Evolutionary conservation across 2,329 filamentous ascomycete species (phyloP), one percentile per base, ranked within the genome.

Genomic region (Phyllosticta citribraziliensis): DNA sequence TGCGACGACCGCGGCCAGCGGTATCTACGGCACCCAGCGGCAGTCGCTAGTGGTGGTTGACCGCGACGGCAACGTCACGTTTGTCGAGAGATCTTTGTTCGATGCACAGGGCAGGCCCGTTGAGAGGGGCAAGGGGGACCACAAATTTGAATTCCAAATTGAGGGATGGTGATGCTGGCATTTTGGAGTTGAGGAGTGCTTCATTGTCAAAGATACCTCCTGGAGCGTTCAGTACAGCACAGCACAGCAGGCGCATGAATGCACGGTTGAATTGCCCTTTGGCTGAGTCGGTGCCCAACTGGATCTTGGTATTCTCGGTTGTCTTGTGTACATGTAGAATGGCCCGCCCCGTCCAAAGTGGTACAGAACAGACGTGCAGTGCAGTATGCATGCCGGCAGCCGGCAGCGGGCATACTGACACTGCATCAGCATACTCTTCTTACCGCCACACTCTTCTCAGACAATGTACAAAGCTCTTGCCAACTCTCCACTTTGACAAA

Each of bases 1-100:
- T 57, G 71, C 33, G 4, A 40, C 68, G 55, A 71, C 69, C 5
- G 72, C 65, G 73, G 80, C 68, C 64, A 76, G 73, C 61, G 82
- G 81, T 0, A 72, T 79, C 8, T 88, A 88, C 68, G 85, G 84
- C 0, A 88, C 85, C 2, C 82, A 85, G 68, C 84, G 84, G 70
- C 84, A 87, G 68, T 84, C 82, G 1, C 73, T 87, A 8, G 74
- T 87, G 2, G 70, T 88, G 14, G 82, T 85, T 20, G 75, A 80
- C 66, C 72, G 73, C 30, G 67, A 79, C n/a, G 83, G 83, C 2
- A 76, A 78, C 58, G 78, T 85, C 40, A 81, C 78, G n/a, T 87
- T 83, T 66, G 76, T 86, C 35, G 85, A 88, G 70, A 75, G 84
- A 61, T 86, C 84, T 19, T 69, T 87, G 20, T 85, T 79, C 67